Base-by-base conservation (phyloP, 2,329 filamentous ascomycete species). In the Fusarium xyrophilum region DNA sequence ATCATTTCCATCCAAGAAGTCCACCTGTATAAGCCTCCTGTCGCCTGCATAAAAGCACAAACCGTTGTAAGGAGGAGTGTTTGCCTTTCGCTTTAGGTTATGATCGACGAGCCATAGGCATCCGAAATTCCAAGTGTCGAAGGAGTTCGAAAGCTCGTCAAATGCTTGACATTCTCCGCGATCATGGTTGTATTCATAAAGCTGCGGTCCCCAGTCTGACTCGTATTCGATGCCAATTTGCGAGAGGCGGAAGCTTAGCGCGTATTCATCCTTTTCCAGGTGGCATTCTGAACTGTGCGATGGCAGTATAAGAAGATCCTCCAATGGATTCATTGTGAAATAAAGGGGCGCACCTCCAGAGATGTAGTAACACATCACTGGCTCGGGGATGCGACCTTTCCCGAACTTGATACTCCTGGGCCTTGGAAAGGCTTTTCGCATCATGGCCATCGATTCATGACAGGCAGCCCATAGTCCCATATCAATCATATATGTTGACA, bases 391-490 rank as follows among this genome's bases (percentile, higher is more conserved):
- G n/a, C n/a, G n/a, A n/a, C n/a, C n/a, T n/a, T n/a, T n/a, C n/a
- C n/a, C n/a, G n/a, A n/a, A n/a, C n/a, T n/a, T n/a, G n/a, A n/a
- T n/a, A n/a, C n/a, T n/a, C n/a, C n/a, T n/a, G n/a, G n/a, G n/a
- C n/a, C n/a, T n/a, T n/a, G n/a, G 6, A 40, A 40, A 40, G 9
- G 6, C 14, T 23, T 40, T 40, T 15, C 9, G n/a, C 44, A 67
- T 62, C 3, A 61, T n/a, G 12, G 36, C 0, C 38, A 11, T 40
- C 17, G 61, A 65, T 27, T 65, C 47, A 19, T 32, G 56, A 3
- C 52, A 67, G 6, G 56, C 60, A 6, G 38, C 47, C 64, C 52
- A 67, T 15, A 67, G 17, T 6, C 60, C 56, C 0, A 28, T 39
- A 21, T 67, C 52, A 10, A 57, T 33, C 17, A 56, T 13, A 9